These are phyloP conservation scores for Emmonsiellopsis sp. DNA, from an alignment of 2,329 filamentous ascomycete genomes.

Conservation along the genomic window DNA sequence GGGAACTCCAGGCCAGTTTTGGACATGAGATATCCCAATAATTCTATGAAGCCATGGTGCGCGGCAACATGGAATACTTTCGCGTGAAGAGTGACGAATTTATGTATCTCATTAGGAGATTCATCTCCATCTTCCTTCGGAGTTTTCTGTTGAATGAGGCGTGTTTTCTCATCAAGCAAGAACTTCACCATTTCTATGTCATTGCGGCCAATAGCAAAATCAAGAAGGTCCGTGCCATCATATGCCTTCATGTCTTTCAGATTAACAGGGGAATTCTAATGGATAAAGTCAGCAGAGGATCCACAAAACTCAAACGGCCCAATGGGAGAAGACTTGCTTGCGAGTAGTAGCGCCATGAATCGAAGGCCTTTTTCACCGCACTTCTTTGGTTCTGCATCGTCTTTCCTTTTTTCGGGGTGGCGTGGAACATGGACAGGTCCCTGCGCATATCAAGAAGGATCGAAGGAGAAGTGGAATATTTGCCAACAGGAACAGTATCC, in stretches of 20 bases:
- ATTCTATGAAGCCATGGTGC: constrained; percentile 39
- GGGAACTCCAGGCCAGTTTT: constrained; percentile 58
- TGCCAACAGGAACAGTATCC: constrained; percentile 37
- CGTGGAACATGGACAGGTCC: not conserved
- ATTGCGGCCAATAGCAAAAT: constrained; percentile 39
- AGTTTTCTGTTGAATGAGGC: constrained; percentile 26
- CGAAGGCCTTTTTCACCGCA: not conserved
- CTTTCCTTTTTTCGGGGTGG: not conserved
- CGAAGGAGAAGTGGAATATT: constrained; percentile 4
- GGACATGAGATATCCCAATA: constrained; percentile 45
- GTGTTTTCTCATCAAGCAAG: constrained; percentile 43
- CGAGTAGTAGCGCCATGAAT: not conserved
- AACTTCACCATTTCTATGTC: constrained; percentile 44
- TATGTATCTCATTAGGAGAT: not conserved
- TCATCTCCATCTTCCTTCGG: constrained; percentile 20
- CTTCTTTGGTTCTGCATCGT: not conserved
- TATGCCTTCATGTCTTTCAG: not conserved
- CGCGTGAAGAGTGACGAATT: constrained; percentile 14
- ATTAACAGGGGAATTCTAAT: not conserved
- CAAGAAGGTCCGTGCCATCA: constrained; percentile 15
- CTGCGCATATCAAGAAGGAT: not conserved
- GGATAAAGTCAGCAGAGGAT: not conserved
- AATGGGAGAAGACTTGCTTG: not conserved
- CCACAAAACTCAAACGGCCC: not conserved
- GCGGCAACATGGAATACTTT: constrained; percentile 29